A percentile compares a stretch with the other conserved stretches of the same genome.
Evolutionary conservation across 805 yeast species (phyloP).

Genomic region (Saccharomyces kudriavzevii): DNA sequence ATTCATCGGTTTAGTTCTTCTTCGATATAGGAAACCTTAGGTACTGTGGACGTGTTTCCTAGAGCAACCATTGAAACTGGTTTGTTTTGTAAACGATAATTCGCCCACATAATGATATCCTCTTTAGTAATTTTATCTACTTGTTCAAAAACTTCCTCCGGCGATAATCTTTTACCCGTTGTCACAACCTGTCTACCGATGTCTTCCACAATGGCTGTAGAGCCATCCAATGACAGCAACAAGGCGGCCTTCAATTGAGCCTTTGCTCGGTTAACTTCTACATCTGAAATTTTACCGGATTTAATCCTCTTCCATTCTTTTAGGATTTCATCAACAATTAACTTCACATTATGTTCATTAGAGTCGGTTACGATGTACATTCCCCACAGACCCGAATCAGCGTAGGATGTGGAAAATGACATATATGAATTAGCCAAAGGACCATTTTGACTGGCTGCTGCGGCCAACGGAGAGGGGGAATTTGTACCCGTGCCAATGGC

Average conservation of each 20-base stretch:
- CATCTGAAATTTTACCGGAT: constrained; percentile 65
- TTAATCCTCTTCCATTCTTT: constrained; percentile 86
- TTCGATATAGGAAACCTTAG: constrained; percentile 57
- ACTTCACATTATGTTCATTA: constrained; percentile 53
- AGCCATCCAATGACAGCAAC: constrained; percentile 81
- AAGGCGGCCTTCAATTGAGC: constrained; percentile 90
- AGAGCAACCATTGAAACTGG: constrained; percentile 88
- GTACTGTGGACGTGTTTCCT: constrained; percentile 70
- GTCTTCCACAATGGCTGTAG: constrained; percentile 94
- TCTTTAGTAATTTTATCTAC: constrained; percentile 71
- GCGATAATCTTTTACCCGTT: constrained; percentile 58
- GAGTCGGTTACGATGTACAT: constrained; percentile 80
- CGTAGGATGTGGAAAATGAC: constrained; percentile 95
- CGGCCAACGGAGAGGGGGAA: constrained; percentile 78
- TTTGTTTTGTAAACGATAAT: constrained; percentile 63
- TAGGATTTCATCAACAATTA: constrained; percentile 64
- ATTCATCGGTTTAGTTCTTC: constrained; percentile 17
- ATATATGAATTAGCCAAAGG: constrained; percentile 87
- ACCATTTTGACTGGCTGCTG: constrained; percentile 43
- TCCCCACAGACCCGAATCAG: constrained; percentile 98
- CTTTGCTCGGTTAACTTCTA: constrained; percentile 89
- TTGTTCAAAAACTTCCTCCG: constrained; percentile 43
- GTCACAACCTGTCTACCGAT: constrained; percentile 95
- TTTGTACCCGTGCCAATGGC: constrained; percentile 76
- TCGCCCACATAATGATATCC: constrained; percentile 85